Evolutionary conservation across 345 rosid genomes (phyloP), one percentile per base, ranked within the genome.

Genomic region (Durio zibethinus): DNA sequence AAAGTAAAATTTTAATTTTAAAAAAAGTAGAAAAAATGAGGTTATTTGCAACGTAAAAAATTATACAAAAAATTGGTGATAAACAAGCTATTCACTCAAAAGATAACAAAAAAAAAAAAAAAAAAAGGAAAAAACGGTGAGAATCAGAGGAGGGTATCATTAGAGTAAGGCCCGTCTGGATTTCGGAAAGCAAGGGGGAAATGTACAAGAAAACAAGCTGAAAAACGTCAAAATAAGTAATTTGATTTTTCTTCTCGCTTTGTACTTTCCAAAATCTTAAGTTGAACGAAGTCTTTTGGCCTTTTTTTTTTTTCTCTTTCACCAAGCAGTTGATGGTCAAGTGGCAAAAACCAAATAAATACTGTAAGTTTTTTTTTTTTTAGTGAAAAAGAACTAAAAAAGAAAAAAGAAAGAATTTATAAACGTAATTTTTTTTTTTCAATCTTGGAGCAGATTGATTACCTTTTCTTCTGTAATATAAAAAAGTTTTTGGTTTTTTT

Each of bases 261-360:
- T 45, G 36, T 25, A 7, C 53, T 42, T 38, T 2, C 14, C 29
- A 67, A 23, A 67, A 2, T 40, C 29, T 21, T n/a, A n/a, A n/a
- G n/a, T 27, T 69, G 56, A 45, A 27, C 38, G 8, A 47, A 25
- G 0, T 16, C 18, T 71, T 70, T 29, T 27, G 15, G 2, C 23
- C 16, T 20, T 2, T 4, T 29, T 31, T 36, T 7, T 29, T 31
- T 4, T 31, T 4, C 3, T 36, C 75, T 50, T 71, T 71, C 60
- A 50, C 61, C 75, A 31, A 71, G 52, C 75, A 71, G 27, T 56
- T 18, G 29, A 18, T 20, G 59, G 45, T 50, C 20, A 71, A 71
- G 45, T 50, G 61, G 61, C 7, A 60, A 27, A 27, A 60, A 1
- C 60, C 38, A 31, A 45, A 45, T 69, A 15, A 25, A 50, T 31